These are phyloP conservation scores for Paxillus ammoniavirescens DNA, from an alignment of 768 basidiomycete species.

Conservation along the genomic window DNA sequence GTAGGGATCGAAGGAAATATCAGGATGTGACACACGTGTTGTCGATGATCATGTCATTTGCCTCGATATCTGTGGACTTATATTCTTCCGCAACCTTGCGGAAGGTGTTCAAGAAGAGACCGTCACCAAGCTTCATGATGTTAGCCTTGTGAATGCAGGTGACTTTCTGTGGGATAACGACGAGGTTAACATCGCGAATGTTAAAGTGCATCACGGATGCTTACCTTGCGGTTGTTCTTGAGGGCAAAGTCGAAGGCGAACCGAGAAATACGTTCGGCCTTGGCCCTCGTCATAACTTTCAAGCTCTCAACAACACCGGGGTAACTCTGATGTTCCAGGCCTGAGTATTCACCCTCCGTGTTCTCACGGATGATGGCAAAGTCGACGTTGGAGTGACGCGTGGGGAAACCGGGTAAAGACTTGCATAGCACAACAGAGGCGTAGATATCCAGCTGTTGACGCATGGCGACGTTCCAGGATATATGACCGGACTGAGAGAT, in stretches of 20 bases:
- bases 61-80: conserved; percentile 85
- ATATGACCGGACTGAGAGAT: conserved; percentile 95
- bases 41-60: conserved; percentile 99
- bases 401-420: conserved; percentile 93
- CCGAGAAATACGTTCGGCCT: conserved; percentile 93
- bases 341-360: conserved; percentile 99
- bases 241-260: conserved; percentile 99
- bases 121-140: conserved; percentile 99
- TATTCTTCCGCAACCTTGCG: conserved; percentile 96
- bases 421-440: conserved; percentile 99
- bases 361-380: conserved; percentile 99
- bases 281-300: conserved; percentile 94
- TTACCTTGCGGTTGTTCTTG: conserved; percentile 95
- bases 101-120: conserved; percentile 98
- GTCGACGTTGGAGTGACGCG: conserved; percentile 95
- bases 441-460: conserved; percentile 98
- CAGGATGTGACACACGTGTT: conserved; percentile 67
- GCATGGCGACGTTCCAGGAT: conserved; percentile 99
- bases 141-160: conserved; percentile 99
- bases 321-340: conserved; percentile 95
- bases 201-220: conserved; percentile 8
- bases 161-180: conserved; percentile 71
- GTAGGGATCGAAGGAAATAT: neutral
- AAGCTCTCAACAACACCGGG: conserved; percentile 98
- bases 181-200: neutral